Evolutionary conservation across 2,329 filamentous ascomycete species (phyloP).

Genomic region (Ascochyta lentis): DNA sequence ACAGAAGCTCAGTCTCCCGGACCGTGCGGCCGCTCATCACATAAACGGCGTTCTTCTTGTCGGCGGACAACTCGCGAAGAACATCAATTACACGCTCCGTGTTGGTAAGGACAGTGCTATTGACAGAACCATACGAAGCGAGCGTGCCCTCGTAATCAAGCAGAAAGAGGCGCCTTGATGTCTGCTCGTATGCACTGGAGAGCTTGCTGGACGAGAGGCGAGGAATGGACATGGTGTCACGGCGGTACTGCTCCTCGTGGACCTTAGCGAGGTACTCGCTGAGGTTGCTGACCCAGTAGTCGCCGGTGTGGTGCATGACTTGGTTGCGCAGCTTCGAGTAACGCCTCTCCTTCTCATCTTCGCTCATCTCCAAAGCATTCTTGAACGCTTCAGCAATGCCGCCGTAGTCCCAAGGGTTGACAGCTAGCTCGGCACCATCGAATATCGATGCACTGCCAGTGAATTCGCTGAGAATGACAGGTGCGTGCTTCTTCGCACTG

Average conservation of each 20-base stretch:
- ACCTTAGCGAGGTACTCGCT: constrained; percentile 73
- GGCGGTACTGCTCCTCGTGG: constrained; percentile 82
- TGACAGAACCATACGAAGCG: constrained; percentile 83
- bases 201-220: constrained; percentile 75
- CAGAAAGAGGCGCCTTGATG: constrained; percentile 78
- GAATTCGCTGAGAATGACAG: constrained; percentile 92
- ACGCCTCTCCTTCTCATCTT: constrained; percentile 73
- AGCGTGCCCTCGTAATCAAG: constrained; percentile 94
- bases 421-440: constrained; percentile 76
- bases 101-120: constrained; percentile 83
- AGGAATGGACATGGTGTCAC: constrained; percentile 85
- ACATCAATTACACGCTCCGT: constrained; percentile 85
- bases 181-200: constrained; percentile 68
- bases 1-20: constrained; percentile 85
- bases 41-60: constrained; percentile 85
- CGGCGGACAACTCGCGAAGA: constrained; percentile 79
- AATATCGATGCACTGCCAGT: constrained; percentile 91
- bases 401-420: constrained; percentile 96
- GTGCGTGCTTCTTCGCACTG: constrained; percentile 78
- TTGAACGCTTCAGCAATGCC: constrained; percentile 87
- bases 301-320: constrained; percentile 82
- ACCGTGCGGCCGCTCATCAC: constrained; percentile 91
- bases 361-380: constrained; percentile 78
- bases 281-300: constrained; percentile 84
- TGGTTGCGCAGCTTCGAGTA: constrained; percentile 77